A percentile compares a stretch with the other conserved stretches of the same genome.
phyloP scores from a whole-genome alignment of 352 stramenopile species.

The Phytophthora capsici region DNA sequence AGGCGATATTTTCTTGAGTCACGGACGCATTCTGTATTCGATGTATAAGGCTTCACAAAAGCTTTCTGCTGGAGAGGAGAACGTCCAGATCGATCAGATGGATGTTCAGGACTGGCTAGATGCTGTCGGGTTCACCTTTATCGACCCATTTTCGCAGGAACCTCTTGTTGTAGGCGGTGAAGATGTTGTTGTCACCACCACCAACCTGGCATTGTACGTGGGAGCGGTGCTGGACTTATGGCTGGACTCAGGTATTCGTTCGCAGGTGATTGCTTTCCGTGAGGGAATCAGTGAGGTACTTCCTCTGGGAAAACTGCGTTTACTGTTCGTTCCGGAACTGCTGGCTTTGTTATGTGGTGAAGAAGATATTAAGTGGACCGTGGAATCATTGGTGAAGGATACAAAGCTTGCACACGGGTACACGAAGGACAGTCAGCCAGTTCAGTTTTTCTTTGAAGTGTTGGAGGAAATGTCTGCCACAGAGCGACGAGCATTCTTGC shows the following conservation, averaged over 20 bases:
- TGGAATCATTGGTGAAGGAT: slow-evolving; percentile 63
- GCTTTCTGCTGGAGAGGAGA: slow-evolving; percentile 28
- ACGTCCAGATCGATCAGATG: slow-evolving; percentile 70
- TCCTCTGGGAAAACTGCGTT: slow-evolving; percentile 67
- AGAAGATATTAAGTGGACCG: slow-evolving; percentile 74
- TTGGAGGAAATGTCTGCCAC: slow-evolving; percentile 68
- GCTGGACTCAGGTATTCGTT: slow-evolving; percentile 65
- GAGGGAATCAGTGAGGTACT: slow-evolving; percentile 81
- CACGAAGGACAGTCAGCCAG: slow-evolving; percentile 72
- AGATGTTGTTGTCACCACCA: slow-evolving; percentile 50
- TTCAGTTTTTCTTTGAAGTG: slow-evolving; percentile 75
- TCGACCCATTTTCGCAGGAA: slow-evolving; percentile 81
- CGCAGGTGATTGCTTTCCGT: slow-evolving; percentile 77
- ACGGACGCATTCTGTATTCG: slow-evolving; percentile 64
- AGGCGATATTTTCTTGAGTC: slow-evolving; percentile 62
- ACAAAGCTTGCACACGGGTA: slow-evolving; percentile 88
- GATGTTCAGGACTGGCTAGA: slow-evolving; percentile 61
- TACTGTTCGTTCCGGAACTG: slow-evolving; percentile 76
- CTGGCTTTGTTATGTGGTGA: slow-evolving; percentile 75
- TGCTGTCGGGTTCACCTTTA: slow-evolving; percentile 72
- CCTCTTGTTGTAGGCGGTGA: slow-evolving; percentile 55
- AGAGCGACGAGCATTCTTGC: slow-evolving; percentile 73
- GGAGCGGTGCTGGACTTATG: slow-evolving; percentile 63
- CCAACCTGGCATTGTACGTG: slow-evolving; percentile 69
- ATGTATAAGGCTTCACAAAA: slow-evolving; percentile 57